Conservation (phyloP, 805 yeast species). For the Ogataea minuta region DNA sequence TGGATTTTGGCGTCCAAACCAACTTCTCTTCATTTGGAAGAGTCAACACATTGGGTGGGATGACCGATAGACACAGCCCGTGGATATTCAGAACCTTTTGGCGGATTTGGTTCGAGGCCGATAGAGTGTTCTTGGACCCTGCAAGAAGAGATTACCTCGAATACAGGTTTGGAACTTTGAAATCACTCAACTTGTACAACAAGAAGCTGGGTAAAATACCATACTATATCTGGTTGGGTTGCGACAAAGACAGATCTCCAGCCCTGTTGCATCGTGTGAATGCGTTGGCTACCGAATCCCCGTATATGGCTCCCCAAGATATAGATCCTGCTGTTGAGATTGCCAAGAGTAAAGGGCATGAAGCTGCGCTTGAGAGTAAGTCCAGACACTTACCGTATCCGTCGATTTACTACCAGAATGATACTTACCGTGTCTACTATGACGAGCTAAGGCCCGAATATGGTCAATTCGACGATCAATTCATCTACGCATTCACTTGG, state of each 20-base stretch:
- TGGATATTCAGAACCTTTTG: conserved; percentile 80
- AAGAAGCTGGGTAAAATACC: conserved; percentile 69
- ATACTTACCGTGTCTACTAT: conserved; percentile 76
- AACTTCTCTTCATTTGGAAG: conserved; percentile 63
- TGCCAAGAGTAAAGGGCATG: conserved; percentile 66
- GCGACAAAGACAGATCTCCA: conserved; percentile 55
- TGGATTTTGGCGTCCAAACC: conserved; percentile 79
- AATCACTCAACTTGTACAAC: conserved; percentile 68
- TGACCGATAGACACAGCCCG: conserved; percentile 65
- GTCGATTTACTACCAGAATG: conserved; percentile 73
- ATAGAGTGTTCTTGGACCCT: conserved; percentile 74
- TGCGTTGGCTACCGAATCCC: conserved; percentile 77
- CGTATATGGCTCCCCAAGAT: conserved; percentile 65
- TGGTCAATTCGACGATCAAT: conserved; percentile 72
- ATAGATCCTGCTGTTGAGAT: conserved; percentile 26
- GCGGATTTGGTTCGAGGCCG: conserved; percentile 87
- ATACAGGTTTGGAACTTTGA: conserved; percentile 77
- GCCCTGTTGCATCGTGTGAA: conserved; percentile 55
- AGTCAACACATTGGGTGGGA: conserved; percentile 73
- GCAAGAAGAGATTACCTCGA: conserved; percentile 81
- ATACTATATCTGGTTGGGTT: conserved; percentile 80
- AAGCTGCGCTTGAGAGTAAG: conserved; percentile 65
- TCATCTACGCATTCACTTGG: conserved; percentile 88
- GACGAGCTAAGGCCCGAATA: conserved; percentile 68
- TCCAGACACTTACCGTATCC: conserved; percentile 73